phyloP scores from a whole-genome alignment of 2,329 filamentous ascomycete genomes.

The Arthroderma sp. region DNA sequence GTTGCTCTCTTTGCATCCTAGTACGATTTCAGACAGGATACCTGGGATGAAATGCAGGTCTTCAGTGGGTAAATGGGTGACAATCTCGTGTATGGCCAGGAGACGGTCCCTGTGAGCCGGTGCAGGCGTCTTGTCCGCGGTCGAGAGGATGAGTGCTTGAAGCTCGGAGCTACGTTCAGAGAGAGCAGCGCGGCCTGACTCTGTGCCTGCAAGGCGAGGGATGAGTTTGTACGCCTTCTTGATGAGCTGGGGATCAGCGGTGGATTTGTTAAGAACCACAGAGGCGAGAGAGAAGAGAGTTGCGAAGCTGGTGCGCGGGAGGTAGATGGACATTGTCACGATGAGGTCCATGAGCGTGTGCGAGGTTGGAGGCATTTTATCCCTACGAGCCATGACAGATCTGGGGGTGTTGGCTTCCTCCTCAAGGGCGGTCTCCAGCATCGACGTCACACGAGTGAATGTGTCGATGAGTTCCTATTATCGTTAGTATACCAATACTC shows the following conservation, averaged over 20 bases:
- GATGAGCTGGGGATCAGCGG: slow-evolving; percentile 71
- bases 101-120: slow-evolving; percentile 80
- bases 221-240: slow-evolving; percentile 99
- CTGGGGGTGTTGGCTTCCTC: slow-evolving; percentile 51
- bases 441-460: slow-evolving; percentile 72
- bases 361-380: slow-evolving; percentile 76
- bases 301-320: slow-evolving; percentile 74
- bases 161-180: slow-evolving; percentile 63
- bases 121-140: slow-evolving; percentile 71
- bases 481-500: slow-evolving; percentile 11
- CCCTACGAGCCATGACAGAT: slow-evolving; percentile 51
- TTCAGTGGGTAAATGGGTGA: slow-evolving; percentile 62
- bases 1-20: slow-evolving; percentile 95
- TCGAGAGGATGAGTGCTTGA: slow-evolving; percentile 66
- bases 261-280: slow-evolving; percentile 59
- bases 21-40: slow-evolving; percentile 84
- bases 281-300: slow-evolving; percentile 78
- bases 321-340: slow-evolving; percentile 88
- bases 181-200: slow-evolving; percentile 63
- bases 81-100: slow-evolving; percentile 65
- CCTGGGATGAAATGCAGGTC: slow-evolving; percentile 89
- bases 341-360: slow-evolving; percentile 95
- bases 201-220: slow-evolving; percentile 72
- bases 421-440: slow-evolving; percentile 62
- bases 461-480: slow-evolving; percentile 66